phyloP scores from a whole-genome alignment of 345 rosid genomes.

The Trapa incisa region DNA sequence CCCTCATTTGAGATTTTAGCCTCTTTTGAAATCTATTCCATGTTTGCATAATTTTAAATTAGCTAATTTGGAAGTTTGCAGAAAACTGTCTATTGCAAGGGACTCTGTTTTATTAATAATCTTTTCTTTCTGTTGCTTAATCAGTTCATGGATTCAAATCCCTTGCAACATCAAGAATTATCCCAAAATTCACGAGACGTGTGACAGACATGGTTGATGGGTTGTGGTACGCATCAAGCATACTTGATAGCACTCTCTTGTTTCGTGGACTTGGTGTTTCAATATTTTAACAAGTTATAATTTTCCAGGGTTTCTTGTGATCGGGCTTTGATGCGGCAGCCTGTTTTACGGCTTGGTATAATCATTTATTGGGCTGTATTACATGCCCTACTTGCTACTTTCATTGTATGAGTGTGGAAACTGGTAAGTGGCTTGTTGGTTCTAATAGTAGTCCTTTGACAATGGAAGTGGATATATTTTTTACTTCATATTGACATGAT shows the following conservation, averaged over 20 bases:
- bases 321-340: slow-evolving; percentile 81
- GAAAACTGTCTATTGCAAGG: background rate
- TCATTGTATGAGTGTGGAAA: slow-evolving; percentile 42
- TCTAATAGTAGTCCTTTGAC: background rate
- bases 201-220: slow-evolving; percentile 77
- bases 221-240: slow-evolving; percentile 41
- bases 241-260: slow-evolving; percentile 4
- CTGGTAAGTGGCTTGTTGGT: slow-evolving; percentile 22
- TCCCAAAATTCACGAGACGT: slow-evolving; percentile 76
- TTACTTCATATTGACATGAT: background rate
- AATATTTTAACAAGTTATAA: background rate
- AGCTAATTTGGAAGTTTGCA: background rate
- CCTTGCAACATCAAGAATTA: slow-evolving; percentile 63
- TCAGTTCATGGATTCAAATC: slow-evolving; percentile 92
- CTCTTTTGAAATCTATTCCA: background rate
- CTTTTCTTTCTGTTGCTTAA: slow-evolving; percentile 10
- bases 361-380: slow-evolving; percentile 82
- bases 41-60: background rate
- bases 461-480: background rate
- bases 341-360: slow-evolving; percentile 75
- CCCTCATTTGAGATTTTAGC: too few relatives aligned
- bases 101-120: background rate
- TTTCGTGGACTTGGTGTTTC: background rate
- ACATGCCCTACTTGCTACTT: slow-evolving; percentile 59
- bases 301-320: slow-evolving; percentile 85